Evolutionary conservation across 345 rosid genomes (phyloP).

Genomic region (Melaleuca alternifolia): DNA sequence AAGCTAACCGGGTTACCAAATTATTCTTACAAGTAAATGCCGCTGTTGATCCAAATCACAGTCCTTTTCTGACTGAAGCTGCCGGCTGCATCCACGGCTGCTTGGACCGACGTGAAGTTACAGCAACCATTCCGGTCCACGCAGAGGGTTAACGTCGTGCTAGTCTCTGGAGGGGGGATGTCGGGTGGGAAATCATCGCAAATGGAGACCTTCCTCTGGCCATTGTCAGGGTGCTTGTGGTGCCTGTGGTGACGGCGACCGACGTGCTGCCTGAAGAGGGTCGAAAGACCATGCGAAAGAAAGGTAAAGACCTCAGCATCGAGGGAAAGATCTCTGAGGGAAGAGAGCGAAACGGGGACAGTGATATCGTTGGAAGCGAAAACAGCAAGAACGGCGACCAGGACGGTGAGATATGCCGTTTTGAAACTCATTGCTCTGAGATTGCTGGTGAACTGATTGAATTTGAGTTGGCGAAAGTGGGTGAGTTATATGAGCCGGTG

Average conservation of each 20-base stretch:
- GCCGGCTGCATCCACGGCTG: slow-evolving; percentile 55
- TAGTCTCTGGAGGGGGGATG: slow-evolving; percentile 62
- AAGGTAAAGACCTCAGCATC: not conserved
- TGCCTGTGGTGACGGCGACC: slow-evolving; percentile 2
- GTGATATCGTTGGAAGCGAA: slow-evolving; percentile 21
- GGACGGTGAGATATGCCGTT: slow-evolving; percentile 17
- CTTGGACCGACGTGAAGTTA: slow-evolving; percentile 75
- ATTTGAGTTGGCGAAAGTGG: not conserved
- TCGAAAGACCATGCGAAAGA: not conserved
- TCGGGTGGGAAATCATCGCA: slow-evolving; percentile 65
- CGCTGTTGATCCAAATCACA: slow-evolving; percentile 74
- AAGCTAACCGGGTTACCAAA: not conserved
- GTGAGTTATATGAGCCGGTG: not conserved
- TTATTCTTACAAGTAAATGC: slow-evolving; percentile 51
- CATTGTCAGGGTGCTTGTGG: slow-evolving; percentile 5
- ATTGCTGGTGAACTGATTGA: not conserved
- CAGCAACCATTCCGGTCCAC: slow-evolving; percentile 81
- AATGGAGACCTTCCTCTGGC: slow-evolving; percentile 20
- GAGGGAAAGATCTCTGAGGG: not conserved
- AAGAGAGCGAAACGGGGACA: not conserved
- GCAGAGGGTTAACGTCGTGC: slow-evolving; percentile 50
- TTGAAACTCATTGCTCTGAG: slow-evolving; percentile 15
- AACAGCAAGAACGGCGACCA: slow-evolving; percentile 30
- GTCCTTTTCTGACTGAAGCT: slow-evolving; percentile 51
- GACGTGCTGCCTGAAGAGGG: not conserved